These are phyloP conservation scores for Scedosporium boydii DNA, from an alignment of 2,329 filamentous ascomycete species.

Conservation along the genomic window DNA sequence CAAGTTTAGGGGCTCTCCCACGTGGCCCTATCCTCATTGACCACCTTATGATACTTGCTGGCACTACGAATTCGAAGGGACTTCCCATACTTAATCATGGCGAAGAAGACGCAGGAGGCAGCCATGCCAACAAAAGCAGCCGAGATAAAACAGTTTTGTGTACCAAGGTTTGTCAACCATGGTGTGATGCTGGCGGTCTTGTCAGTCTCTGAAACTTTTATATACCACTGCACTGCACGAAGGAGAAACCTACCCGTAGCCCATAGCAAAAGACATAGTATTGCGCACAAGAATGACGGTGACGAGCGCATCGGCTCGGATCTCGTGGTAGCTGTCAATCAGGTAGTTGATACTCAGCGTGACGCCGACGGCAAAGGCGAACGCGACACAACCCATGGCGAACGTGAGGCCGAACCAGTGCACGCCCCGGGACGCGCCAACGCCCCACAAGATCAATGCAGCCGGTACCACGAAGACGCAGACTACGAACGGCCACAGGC, in stretches of 20 bases:
- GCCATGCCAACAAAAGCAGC: conserved; percentile 25
- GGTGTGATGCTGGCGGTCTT: conserved; percentile 27
- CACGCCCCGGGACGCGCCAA: conserved; percentile 25
- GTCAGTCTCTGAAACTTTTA: background rate
- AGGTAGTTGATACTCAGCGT: conserved; percentile 21
- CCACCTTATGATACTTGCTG: conserved; percentile 8
- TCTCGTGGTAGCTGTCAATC: conserved; percentile 25
- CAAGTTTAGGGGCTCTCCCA: background rate
- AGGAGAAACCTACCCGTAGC: conserved; percentile 9
- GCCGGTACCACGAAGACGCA: conserved; percentile 27
- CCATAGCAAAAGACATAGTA: conserved; percentile 14
- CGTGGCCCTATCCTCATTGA: background rate
- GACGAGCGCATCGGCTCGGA: conserved; percentile 20
- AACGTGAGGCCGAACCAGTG: conserved; percentile 24
- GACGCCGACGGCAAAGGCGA: conserved; percentile 21
- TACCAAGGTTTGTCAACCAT: conserved; percentile 27
- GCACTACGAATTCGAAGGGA: conserved; percentile 13
- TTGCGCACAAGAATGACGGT: conserved; percentile 22
- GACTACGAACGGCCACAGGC: conserved; percentile 21
- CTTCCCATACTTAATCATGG: conserved; percentile 32
- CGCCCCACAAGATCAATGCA: conserved; percentile 37
- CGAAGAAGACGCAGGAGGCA: conserved; percentile 16
- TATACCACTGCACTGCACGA: too few relatives aligned
- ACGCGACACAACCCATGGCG: conserved; percentile 20
- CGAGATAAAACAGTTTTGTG: conserved; percentile 32